phyloP scores from a whole-genome alignment of 2,329 filamentous ascomycete species.

The Cordyceps javanica region DNA sequence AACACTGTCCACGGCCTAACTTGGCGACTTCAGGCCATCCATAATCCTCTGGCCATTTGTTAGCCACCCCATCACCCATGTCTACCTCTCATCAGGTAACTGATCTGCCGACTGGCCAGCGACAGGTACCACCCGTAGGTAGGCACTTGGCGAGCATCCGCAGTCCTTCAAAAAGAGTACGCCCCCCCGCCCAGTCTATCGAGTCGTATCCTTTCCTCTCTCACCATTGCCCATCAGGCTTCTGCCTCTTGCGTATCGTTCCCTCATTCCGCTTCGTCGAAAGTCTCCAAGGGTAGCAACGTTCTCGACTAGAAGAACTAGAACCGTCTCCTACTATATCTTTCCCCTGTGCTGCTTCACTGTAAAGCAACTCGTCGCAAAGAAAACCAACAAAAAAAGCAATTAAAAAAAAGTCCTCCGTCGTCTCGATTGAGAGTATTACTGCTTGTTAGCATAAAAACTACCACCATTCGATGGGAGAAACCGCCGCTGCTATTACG shows the following conservation, averaged over 20 bases:
- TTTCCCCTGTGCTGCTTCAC: constrained; percentile 15
- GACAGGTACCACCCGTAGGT: not conserved
- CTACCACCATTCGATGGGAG: constrained; percentile 36
- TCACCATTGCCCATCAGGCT: constrained; percentile 11
- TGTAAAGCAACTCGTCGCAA: not conserved
- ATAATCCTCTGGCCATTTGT: no score
- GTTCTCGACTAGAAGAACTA: not conserved
- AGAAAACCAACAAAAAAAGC: constrained; percentile 8
- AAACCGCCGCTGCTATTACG: constrained; percentile 30
- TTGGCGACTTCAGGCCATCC: not conserved
- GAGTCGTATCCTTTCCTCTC: constrained; percentile 17
- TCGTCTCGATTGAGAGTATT: not conserved
- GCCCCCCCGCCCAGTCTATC: constrained; percentile 19
- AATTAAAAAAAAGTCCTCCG: not conserved
- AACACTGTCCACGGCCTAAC: not conserved
- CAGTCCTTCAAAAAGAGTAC: constrained; percentile 8
- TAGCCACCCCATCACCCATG: no score
- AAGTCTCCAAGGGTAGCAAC: not conserved
- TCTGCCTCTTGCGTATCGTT: constrained; percentile 12
- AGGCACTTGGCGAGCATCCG: not conserved
- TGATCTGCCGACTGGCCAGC: not conserved
- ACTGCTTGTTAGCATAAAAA: constrained; percentile 16
- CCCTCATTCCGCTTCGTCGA: constrained; percentile 1
- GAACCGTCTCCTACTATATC: not conserved
- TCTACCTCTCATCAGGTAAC: not conserved